These are phyloP conservation scores for Geotrichum histeridarum DNA, from an alignment of 1,139 yeast genomes.

Conservation along the genomic window DNA sequence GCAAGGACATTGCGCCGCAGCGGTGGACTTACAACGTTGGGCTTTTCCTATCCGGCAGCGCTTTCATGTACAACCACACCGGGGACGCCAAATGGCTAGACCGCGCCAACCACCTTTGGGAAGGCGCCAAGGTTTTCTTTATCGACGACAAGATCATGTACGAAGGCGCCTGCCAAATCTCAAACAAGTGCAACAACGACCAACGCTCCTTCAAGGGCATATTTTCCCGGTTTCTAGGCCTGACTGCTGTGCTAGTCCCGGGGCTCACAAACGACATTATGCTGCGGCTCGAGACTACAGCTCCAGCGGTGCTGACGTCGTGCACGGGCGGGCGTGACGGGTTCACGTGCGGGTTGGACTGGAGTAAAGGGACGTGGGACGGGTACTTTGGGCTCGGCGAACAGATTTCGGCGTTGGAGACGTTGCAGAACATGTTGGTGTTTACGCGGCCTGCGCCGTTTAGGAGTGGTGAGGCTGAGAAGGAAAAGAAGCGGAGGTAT, in stretches of 20 bases:
- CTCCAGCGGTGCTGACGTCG: slow-evolving; percentile 72
- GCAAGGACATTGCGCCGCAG: slow-evolving; percentile 52
- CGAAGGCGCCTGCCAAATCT: slow-evolving; percentile 76
- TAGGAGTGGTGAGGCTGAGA: slow-evolving; percentile 22
- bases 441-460: slow-evolving; percentile 42
- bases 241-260: slow-evolving; percentile 33
- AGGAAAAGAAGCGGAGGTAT: too few species aligned
- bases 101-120: slow-evolving; percentile 40
- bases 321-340: slow-evolving; percentile 87
- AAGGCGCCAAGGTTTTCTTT: slow-evolving; percentile 52
- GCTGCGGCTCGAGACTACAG: slow-evolving; percentile 54
- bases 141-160: slow-evolving; percentile 58
- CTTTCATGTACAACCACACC: slow-evolving; percentile 73
- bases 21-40: slow-evolving; percentile 93
- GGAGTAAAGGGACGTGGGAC: slow-evolving; percentile 73
- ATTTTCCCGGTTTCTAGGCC: slow-evolving; percentile 67
- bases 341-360: slow-evolving; percentile 81
- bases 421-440: slow-evolving; percentile 52
- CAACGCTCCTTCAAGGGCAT: slow-evolving; percentile 87
- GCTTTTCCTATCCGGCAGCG: slow-evolving; percentile 70
- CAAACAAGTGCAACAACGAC: slow-evolving; percentile 66
- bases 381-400: slow-evolving; percentile 82
- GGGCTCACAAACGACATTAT: slow-evolving; percentile 38
- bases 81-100: slow-evolving; percentile 61
- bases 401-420: slow-evolving; percentile 83